Conservation (phyloP, 495 filamentous ascomycete genomes). For the Aspergillus avenaceus region DNA sequence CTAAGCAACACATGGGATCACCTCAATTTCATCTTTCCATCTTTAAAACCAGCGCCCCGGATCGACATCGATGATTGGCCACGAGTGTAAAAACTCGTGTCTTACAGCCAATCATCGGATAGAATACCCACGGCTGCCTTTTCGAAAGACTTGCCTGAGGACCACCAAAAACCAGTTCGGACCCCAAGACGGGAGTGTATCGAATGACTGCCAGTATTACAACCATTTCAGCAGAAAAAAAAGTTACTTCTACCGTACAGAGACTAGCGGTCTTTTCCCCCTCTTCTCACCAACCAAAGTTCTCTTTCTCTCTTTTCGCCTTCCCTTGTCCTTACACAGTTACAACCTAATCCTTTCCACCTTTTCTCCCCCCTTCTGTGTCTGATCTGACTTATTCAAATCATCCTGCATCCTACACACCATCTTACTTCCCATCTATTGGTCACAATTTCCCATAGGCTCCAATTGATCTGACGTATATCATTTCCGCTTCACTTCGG, state of each 20-base stretch:
- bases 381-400: not conserved
- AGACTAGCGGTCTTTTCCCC: not conserved
- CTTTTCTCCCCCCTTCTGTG: not conserved
- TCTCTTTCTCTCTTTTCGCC: not conserved
- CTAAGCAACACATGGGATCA: slow-evolving; percentile 14
- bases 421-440: not conserved
- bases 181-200: not conserved
- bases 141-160: too few relatives aligned
- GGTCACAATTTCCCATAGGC: not conserved
- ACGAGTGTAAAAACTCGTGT: not conserved
- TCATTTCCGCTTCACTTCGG: not conserved
- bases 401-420: not conserved
- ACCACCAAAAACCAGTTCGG: too few relatives aligned
- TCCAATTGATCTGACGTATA: not conserved
- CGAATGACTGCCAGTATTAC: not conserved
- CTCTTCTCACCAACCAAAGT: not conserved
- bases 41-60: not conserved
- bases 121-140: not conserved
- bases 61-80: not conserved
- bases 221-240: too few relatives aligned
- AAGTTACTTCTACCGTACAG: too few relatives aligned
- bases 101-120: not conserved
- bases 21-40: too few relatives aligned
- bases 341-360: not conserved
- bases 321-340: not conserved